Evolutionary conservation across 2,329 filamentous ascomycete species (phyloP).

Genomic region (Alternaria sp.): DNA sequence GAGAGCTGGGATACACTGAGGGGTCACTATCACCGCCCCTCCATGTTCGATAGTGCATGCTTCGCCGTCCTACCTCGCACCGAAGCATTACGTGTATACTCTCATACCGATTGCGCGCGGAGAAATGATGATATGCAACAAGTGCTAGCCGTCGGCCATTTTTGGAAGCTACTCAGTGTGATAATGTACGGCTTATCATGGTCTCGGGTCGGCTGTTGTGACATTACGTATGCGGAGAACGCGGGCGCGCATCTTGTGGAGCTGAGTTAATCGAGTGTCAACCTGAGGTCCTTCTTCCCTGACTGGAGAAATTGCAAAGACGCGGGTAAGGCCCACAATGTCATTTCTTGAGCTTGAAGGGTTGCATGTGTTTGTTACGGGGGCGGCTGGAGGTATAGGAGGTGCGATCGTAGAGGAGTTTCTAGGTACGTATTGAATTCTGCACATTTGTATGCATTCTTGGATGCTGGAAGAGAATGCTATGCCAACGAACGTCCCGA

Average conservation of each 20-base stretch:
- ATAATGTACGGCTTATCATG: conserved; percentile 20
- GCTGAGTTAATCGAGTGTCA: not conserved
- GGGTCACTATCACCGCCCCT: not conserved
- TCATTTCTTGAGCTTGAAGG: conserved; percentile 60
- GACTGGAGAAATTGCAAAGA: not conserved
- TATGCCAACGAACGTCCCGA: not conserved
- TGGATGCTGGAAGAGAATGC: not conserved
- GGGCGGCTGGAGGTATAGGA: conserved; percentile 63
- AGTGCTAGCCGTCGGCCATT: conserved; percentile 5
- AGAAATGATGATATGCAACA: not conserved
- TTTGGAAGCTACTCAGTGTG: conserved; percentile 7
- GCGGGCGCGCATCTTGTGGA: conserved; percentile 6
- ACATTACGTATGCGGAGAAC: conserved; percentile 13
- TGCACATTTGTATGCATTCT: not conserved
- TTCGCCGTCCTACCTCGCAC: not conserved
- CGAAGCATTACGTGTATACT: not conserved
- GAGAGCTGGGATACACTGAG: not conserved
- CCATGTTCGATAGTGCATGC: not conserved
- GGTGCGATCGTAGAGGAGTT: conserved; percentile 62
- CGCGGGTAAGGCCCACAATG: conserved; percentile 26
- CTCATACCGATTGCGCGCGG: not conserved
- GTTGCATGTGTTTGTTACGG: conserved; percentile 64
- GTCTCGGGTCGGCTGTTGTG: conserved; percentile 6
- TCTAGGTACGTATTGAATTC: conserved; percentile 51
- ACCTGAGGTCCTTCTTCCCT: not conserved